Evolutionary conservation across 1,139 yeast genomes (phyloP).

Genomic region (Scheffersomyces cryptocercus): DNA sequence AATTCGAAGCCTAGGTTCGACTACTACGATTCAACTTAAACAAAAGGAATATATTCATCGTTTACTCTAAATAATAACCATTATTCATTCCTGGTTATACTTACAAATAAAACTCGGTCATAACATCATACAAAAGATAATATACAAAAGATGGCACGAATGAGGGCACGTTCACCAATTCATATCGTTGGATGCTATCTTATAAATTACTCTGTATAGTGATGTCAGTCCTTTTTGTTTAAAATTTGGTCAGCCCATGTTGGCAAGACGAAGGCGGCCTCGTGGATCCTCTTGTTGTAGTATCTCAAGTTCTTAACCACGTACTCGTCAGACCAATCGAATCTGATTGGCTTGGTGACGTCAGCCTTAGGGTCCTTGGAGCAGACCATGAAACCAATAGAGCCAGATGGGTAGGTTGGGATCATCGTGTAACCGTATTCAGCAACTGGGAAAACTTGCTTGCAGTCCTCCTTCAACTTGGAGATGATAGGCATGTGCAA

Average conservation of each 20-base stretch:
- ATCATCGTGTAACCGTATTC: constrained; percentile 86
- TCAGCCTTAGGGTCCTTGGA: constrained; percentile 67
- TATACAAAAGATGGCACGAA: neutral
- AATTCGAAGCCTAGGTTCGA: too few species aligned
- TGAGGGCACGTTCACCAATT: neutral
- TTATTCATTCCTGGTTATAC: constrained; percentile 6
- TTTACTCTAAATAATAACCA: constrained; percentile 1
- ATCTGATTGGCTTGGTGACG: constrained; percentile 68
- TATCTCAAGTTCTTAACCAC: constrained; percentile 71
- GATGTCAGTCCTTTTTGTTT: constrained; percentile 19
- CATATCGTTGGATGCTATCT: neutral
- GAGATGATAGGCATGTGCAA: constrained; percentile 78
- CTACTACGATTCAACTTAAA: too few species aligned
- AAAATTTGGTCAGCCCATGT: constrained; percentile 66
- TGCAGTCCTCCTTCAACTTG: constrained; percentile 72
- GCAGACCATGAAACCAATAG: constrained; percentile 93
- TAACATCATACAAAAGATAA: neutral
- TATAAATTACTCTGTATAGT: neutral
- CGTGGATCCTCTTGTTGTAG: constrained; percentile 78
- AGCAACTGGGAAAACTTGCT: constrained; percentile 80
- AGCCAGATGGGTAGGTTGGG: constrained; percentile 94
- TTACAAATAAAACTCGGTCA: constrained; percentile 5
- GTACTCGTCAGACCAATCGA: constrained; percentile 57
- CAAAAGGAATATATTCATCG: too few species aligned
- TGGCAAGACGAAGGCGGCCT: constrained; percentile 85